Percentiles rank a stretch among this genome's conserved stretches.
These are phyloP conservation scores for Spergularia marina DNA, from an alignment of 148 eudicot species.

Conservation along the genomic window DNA sequence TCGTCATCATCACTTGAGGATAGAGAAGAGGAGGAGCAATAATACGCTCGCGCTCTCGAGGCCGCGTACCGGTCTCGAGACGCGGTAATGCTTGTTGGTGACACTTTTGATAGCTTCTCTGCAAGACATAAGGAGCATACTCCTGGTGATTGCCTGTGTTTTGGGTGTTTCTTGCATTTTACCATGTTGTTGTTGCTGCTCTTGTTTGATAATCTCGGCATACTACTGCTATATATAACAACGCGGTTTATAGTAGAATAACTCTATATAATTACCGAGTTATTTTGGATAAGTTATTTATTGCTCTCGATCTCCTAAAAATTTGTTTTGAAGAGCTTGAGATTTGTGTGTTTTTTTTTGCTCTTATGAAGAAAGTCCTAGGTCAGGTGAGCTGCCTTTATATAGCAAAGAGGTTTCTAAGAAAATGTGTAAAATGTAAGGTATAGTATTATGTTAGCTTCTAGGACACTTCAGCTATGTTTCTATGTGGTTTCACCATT, in stretches of 20 bases:
- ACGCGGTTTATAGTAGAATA: too few relatives aligned
- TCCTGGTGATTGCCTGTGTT: constrained; percentile 77
- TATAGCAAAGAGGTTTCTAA: background rate
- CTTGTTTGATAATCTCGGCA: constrained; percentile 6
- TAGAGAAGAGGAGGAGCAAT: constrained; percentile 26
- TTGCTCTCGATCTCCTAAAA: too few relatives aligned
- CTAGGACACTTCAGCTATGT: constrained; percentile 49
- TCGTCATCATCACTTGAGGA: constrained; percentile 20
- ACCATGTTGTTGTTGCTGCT: constrained; percentile 23
- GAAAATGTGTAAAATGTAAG: background rate
- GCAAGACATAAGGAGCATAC: constrained; percentile 75
- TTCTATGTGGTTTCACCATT: constrained; percentile 41
- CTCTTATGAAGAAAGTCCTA: background rate
- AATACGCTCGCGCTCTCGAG: constrained; percentile 20
- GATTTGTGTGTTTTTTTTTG: background rate
- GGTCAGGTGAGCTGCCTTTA: constrained; percentile 2
- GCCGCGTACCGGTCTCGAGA: constrained; percentile 7
- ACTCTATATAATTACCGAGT: too few relatives aligned
- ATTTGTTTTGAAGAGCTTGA: background rate
- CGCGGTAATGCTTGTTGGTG: background rate
- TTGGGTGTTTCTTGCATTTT: constrained; percentile 80
- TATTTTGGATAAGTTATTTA: background rate
- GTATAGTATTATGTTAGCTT: constrained; percentile 20
- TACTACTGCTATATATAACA: background rate
- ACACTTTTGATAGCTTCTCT: constrained; percentile 50